These are phyloP conservation scores for Micractinium conductrix DNA, from an alignment of 139 green algal species.

Conservation along the genomic window DNA sequence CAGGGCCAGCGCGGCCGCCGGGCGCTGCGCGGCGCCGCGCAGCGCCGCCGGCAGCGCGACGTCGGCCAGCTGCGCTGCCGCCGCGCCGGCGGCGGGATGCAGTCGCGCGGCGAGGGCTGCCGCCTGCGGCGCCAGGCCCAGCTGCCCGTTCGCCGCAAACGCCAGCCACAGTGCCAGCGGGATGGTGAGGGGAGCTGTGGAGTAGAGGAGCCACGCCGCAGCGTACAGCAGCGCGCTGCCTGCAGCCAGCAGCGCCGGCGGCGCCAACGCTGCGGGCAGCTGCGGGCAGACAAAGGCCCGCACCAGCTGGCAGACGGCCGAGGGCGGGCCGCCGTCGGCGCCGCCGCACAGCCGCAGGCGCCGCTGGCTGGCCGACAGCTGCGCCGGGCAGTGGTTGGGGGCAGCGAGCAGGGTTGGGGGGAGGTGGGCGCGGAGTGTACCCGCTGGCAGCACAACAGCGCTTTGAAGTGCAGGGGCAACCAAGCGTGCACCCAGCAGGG, in stretches of 20 bases:
- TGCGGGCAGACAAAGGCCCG: background rate
- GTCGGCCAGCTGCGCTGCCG: background rate
- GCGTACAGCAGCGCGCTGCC: background rate
- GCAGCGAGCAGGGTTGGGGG: background rate
- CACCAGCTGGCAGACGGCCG: background rate
- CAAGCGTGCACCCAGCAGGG: too few species aligned
- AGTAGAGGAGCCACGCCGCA: slow-evolving; percentile 8
- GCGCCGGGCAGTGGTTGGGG: background rate
- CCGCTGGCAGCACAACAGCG: too few species aligned
- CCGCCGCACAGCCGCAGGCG: background rate
- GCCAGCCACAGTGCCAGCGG: slow-evolving; percentile 17
- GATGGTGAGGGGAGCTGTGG: slow-evolving; percentile 1
- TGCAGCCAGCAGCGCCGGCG: slow-evolving; percentile 4
- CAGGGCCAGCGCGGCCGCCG: background rate
- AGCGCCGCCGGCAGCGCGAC: slow-evolving; percentile 14
- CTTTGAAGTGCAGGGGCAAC: too few species aligned
- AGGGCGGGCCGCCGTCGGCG: background rate
- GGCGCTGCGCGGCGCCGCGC: background rate
- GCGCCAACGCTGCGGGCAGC: background rate
- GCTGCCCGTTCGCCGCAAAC: background rate
- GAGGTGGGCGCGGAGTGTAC: background rate
- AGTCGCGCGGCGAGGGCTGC: background rate
- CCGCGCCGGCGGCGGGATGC: background rate
- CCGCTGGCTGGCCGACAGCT: slow-evolving; percentile 27
- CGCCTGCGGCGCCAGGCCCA: background rate